Base-by-base conservation (phyloP, 768 basidiomycete genomes). In the Boletus rufocinnamomeus region DNA sequence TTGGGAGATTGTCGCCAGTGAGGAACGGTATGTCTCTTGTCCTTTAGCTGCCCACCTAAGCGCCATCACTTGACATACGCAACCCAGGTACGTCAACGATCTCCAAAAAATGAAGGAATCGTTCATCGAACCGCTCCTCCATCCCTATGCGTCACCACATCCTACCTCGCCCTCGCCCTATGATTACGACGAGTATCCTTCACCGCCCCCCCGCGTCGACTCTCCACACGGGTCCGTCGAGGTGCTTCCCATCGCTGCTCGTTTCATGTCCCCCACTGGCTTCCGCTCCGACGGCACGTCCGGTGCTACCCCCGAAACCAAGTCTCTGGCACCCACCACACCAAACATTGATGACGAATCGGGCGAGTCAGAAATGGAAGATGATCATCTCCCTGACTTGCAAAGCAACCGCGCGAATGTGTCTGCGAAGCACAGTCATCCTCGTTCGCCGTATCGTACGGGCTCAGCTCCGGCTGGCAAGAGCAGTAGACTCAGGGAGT, bases 1-100 rank as follows among this genome's bases (percentile, higher is more conserved):
- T 28, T 97, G 93, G 79, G 95, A 98, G 77, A 98, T 98, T 63
- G 94, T 98, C 50, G 89, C 91, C 32, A 94, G 92, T 64, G 95
- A 98, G 76, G 94, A 98, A 73, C 86, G 95, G 92, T 93, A 67
- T 51, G 84, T 51, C 17, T 48, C 52, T 11, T 43, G 37, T 60
- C 59, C 30, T 41, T 52, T 47, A 21, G 41, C 19, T 47, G 23
- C 43, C 40, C 52, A 69, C 54, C 66, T 60, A 57, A 48, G 9
- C 50, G 11, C 52, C 44, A 17, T 57, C 66, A 13, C 48, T 59
- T 62, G 60, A 62, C 59, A 54, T 57, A n/a, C 50, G 19, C 28
- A 28, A 52, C 51, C 2, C 70, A 97, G 95, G 85, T 98, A 98
- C 69, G 93, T 98, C 37, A 83, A 84, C 65, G 95, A 98, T 66